Conservation (phyloP, 495 filamentous ascomycete species). For the Antarctomyces pellizariae region DNA sequence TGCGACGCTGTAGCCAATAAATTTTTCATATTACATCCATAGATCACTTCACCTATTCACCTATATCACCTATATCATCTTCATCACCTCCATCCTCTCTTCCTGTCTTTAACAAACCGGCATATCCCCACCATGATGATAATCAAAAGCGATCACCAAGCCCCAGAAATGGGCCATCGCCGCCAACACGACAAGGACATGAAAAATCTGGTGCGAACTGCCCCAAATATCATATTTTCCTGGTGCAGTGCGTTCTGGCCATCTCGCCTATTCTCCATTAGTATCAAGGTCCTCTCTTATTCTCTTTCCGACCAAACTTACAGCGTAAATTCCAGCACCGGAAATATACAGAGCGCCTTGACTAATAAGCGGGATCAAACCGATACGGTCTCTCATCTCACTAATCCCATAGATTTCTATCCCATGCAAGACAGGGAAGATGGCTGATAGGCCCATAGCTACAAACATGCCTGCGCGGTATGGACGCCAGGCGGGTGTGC, state of each 20-base stretch:
- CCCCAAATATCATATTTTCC: conserved; percentile 54
- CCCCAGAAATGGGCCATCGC: conserved; percentile 40
- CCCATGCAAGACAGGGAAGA: conserved; percentile 56
- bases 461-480: conserved; percentile 87
- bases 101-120: no score
- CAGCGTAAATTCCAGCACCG: conserved; percentile 67
- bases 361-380: conserved; percentile 55
- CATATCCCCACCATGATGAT: conserved; percentile 15
- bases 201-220: conserved; percentile 62
- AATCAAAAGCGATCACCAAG: conserved; percentile 25
- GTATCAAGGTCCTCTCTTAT: conserved; percentile 7
- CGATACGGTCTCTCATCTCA: conserved; percentile 44
- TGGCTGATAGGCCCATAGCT: conserved; percentile 59
- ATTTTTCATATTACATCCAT: no score
- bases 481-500: conserved; percentile 58
- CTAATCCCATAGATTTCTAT: conserved; percentile 32
- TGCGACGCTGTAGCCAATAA: no score
- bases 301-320: conserved; percentile 14
- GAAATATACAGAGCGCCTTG: conserved; percentile 71
- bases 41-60: no score
- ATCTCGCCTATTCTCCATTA: conserved; percentile 19
- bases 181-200: conserved; percentile 44
- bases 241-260: conserved; percentile 37
- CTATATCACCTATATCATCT: no score
- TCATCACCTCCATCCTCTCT: no score